These are phyloP conservation scores for Rosa persica DNA, from an alignment of 306 rosid species.

Conservation along the genomic window DNA sequence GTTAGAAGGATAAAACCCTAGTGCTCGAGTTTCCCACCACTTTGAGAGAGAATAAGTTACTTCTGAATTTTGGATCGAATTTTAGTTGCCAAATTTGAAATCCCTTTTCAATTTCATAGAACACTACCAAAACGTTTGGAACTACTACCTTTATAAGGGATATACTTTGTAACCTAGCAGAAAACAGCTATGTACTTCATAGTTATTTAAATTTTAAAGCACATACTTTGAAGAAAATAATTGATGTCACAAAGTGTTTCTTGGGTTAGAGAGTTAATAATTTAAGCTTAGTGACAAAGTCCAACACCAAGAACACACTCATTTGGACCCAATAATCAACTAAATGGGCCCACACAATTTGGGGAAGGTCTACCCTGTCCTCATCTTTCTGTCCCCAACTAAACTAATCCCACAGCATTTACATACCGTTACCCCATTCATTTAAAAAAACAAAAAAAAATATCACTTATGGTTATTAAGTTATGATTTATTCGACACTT, in stretches of 20 bases:
- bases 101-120: not conserved
- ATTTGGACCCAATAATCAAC: constrained; percentile 18
- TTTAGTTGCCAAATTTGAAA: not conserved
- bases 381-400: not conserved
- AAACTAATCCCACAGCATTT: not conserved
- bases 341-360: constrained; percentile 26
- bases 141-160: not conserved
- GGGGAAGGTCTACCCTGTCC: constrained; percentile 23
- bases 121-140: not conserved
- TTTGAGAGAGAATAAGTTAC: no score
- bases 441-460: no score
- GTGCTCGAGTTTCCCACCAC: no score
- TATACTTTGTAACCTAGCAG: not conserved
- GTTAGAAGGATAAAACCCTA: no score
- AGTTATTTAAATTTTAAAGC: not conserved
- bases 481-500: no score
- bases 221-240: not conserved
- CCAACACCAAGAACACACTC: not conserved
- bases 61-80: not conserved
- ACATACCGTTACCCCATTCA: not conserved
- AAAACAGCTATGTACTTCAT: not conserved
- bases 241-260: not conserved
- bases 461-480: no score
- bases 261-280: not conserved
- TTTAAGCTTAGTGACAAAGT: constrained; percentile 2